phyloP scores from a whole-genome alignment of 2,329 filamentous ascomycete genomes.

The Diaporthe batatas region DNA sequence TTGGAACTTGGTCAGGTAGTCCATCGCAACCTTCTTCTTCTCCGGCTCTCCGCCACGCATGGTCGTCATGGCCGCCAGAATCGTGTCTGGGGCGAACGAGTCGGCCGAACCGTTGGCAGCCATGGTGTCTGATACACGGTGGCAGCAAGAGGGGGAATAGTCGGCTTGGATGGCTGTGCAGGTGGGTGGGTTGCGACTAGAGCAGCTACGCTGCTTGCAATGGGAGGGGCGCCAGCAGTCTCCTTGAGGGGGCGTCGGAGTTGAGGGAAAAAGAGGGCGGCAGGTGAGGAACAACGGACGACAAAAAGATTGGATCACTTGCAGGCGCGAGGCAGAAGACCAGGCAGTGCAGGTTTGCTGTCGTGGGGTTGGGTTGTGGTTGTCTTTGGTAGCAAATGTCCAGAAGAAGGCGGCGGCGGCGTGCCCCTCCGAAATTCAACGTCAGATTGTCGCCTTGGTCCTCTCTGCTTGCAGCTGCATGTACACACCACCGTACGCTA shows the following conservation, averaged over 20 bases:
- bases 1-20: slow-evolving; percentile 94
- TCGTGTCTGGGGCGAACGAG: slow-evolving; percentile 79
- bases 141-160: slow-evolving; percentile 43
- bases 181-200: slow-evolving; percentile 36
- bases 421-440: slow-evolving; percentile 42
- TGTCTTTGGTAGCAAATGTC: slow-evolving; percentile 12
- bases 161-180: slow-evolving; percentile 47
- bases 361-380: slow-evolving; percentile 1
- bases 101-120: slow-evolving; percentile 74
- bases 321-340: slow-evolving; percentile 21
- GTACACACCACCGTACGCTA: background rate
- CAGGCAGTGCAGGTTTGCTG: slow-evolving; percentile 9
- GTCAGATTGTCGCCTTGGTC: slow-evolving; percentile 37
- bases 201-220: slow-evolving; percentile 40
- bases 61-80: slow-evolving; percentile 88
- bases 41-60: slow-evolving; percentile 89
- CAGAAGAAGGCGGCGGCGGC: slow-evolving; percentile 25
- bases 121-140: slow-evolving; percentile 62
- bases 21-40: slow-evolving; percentile 86
- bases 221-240: slow-evolving; percentile 36
- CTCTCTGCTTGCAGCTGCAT: slow-evolving; percentile 33
- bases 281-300: slow-evolving; percentile 4
- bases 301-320: slow-evolving; percentile 17
- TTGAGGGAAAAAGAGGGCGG: slow-evolving; percentile 30
- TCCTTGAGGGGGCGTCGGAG: background rate